phyloP scores from a whole-genome alignment of 352 stramenopile genomes.

The Globisporangium cylindrosporum region DNA sequence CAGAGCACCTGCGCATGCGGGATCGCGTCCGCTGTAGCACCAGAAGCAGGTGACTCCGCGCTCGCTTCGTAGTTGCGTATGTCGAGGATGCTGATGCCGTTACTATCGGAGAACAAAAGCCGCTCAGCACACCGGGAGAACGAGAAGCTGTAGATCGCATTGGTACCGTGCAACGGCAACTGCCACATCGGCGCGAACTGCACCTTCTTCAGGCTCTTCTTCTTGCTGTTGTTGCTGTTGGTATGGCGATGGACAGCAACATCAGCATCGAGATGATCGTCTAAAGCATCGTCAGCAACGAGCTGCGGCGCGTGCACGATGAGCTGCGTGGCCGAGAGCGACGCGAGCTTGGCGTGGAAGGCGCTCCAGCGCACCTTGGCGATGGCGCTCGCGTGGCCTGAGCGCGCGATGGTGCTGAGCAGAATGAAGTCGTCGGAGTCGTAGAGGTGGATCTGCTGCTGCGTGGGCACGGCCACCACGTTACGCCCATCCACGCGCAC shows the following conservation, averaged over 20 bases:
- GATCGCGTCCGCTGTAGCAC: constrained; percentile 6
- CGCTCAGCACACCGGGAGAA: constrained; percentile 66
- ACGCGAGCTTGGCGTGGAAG: constrained; percentile 75
- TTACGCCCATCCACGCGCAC: constrained; percentile 80
- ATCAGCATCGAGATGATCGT: constrained; percentile 2
- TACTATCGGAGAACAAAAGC: constrained; percentile 47
- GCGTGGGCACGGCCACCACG: constrained; percentile 68
- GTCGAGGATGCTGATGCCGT: constrained; percentile 52
- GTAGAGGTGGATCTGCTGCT: constrained; percentile 70
- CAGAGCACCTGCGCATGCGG: constrained; percentile 32
- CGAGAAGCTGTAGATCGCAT: constrained; percentile 41
- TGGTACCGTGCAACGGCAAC: constrained; percentile 30
- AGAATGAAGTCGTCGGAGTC: constrained; percentile 86
- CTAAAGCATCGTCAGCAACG: constrained; percentile 15
- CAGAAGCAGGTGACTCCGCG: not conserved
- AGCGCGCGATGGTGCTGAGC: constrained; percentile 50
- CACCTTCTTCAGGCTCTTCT: constrained; percentile 19
- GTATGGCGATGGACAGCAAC: not conserved
- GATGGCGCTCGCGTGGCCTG: constrained; percentile 56
- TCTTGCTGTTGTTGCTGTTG: not conserved
- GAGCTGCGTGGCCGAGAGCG: constrained; percentile 58
- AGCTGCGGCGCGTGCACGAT: constrained; percentile 66
- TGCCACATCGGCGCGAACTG: constrained; percentile 46
- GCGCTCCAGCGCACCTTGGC: constrained; percentile 70
- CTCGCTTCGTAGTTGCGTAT: constrained; percentile 25